phyloP scores from a whole-genome alignment of 306 rosid species.

The Trifolium subterraneum region DNA sequence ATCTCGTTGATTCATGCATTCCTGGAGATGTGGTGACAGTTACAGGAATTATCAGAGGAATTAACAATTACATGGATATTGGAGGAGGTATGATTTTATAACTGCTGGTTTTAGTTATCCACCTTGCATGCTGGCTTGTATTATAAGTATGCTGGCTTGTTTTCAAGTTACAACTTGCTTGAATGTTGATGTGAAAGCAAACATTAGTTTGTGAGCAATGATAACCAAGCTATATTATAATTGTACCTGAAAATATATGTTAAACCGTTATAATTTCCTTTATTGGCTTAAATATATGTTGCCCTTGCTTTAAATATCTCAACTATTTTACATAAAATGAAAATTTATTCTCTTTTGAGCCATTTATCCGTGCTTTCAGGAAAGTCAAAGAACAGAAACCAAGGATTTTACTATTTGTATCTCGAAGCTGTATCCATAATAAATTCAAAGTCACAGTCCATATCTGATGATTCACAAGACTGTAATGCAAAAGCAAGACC shows the following conservation, averaged over 20 bases:
- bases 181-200: slow-evolving; percentile 36
- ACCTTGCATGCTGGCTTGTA: slow-evolving; percentile 3
- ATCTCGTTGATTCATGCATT: slow-evolving; percentile 94
- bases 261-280: slow-evolving; percentile 18
- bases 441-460: slow-evolving; percentile 79
- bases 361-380: slow-evolving; percentile 59
- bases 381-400: slow-evolving; percentile 78
- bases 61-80: slow-evolving; percentile 92
- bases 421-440: slow-evolving; percentile 84
- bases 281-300: not conserved
- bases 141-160: slow-evolving; percentile 13
- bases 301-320: slow-evolving; percentile 12
- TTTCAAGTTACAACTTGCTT: slow-evolving; percentile 28
- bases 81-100: slow-evolving; percentile 76
- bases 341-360: slow-evolving; percentile 31
- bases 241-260: slow-evolving; percentile 7
- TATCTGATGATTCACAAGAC: slow-evolving; percentile 63
- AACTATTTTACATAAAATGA: slow-evolving; percentile 21
- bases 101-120: slow-evolving; percentile 30
- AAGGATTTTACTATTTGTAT: slow-evolving; percentile 93
- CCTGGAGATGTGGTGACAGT: slow-evolving; percentile 98
- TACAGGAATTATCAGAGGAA: slow-evolving; percentile 87
- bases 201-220: slow-evolving; percentile 5
- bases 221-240: slow-evolving; percentile 9
- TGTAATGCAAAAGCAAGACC: slow-evolving; percentile 68